phyloP scores from a whole-genome alignment of 1,284 basidiomycete species.

The Porogramme epimiltina region DNA sequence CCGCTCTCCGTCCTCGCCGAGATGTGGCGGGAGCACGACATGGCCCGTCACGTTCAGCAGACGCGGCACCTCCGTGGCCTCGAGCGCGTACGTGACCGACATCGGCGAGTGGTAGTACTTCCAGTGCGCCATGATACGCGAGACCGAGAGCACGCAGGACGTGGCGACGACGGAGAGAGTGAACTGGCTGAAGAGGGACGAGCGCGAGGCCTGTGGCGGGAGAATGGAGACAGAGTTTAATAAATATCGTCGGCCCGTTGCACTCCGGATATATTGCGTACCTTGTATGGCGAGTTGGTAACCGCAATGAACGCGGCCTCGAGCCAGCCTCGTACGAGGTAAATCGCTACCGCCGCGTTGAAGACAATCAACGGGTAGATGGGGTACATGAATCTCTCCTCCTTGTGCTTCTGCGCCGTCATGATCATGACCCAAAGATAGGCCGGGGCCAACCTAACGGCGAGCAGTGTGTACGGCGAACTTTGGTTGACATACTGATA shows the following conservation, averaged over 20 bases:
- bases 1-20: conserved; percentile 23
- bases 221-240: conserved; percentile 1
- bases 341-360: conserved; percentile 88
- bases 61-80: conserved; percentile 79
- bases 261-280: conserved; percentile 43
- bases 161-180: conserved; percentile 72
- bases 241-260: not conserved
- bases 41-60: conserved; percentile 76
- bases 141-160: conserved; percentile 71
- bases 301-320: conserved; percentile 74
- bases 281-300: conserved; percentile 84
- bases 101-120: conserved; percentile 93
- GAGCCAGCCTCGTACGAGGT: conserved; percentile 83
- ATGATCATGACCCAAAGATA: conserved; percentile 90
- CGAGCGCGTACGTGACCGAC: conserved; percentile 71
- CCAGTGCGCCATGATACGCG: conserved; percentile 81
- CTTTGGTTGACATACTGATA: conserved; percentile 59
- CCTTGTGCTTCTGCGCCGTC: conserved; percentile 88
- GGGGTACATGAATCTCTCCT: conserved; percentile 98
- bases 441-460: conserved; percentile 78
- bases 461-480: conserved; percentile 78
- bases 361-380: conserved; percentile 91
- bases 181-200: conserved; percentile 74
- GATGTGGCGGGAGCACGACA: conserved; percentile 44
- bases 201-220: conserved; percentile 72